Evolutionary conservation across 2,329 filamentous ascomycete species (phyloP).

Genomic region (Pseudogymnoascus sp.): DNA sequence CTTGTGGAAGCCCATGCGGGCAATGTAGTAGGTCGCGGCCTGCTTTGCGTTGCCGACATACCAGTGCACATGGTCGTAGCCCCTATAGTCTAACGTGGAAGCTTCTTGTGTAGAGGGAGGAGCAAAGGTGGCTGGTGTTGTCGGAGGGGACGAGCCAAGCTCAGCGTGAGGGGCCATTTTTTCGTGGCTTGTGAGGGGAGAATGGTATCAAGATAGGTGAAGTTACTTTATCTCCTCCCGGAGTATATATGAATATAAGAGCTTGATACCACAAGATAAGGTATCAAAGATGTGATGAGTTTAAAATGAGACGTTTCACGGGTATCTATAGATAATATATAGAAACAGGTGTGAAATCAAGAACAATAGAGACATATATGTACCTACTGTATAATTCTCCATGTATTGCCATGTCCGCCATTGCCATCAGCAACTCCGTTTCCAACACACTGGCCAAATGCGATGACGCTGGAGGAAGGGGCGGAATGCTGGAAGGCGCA

Average conservation of each 20-base stretch:
- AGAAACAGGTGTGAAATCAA: not conserved
- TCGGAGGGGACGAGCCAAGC: slow-evolving; percentile 12
- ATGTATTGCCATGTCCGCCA: slow-evolving; percentile 27
- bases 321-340: not conserved
- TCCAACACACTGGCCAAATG: slow-evolving; percentile 21
- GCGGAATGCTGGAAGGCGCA: not conserved
- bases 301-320: not conserved
- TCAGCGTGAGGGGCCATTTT: slow-evolving; percentile 21
- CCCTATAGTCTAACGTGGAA: slow-evolving; percentile 53
- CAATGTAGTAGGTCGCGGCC: slow-evolving; percentile 80
- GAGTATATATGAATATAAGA: not conserved
- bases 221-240: slow-evolving; percentile 41
- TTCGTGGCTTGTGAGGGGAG: not conserved
- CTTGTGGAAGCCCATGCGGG: slow-evolving; percentile 74
- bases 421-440: slow-evolving; percentile 20
- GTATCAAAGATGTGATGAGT: not conserved
- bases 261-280: not conserved
- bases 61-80: slow-evolving; percentile 92
- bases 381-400: not conserved
- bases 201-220: slow-evolving; percentile 10
- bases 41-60: slow-evolving; percentile 97
- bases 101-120: slow-evolving; percentile 28
- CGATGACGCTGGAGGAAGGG: not conserved
- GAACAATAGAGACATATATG: not conserved
- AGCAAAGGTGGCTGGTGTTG: slow-evolving; percentile 19